Base-by-base conservation (phyloP, 345 rosid species). In the Boechera retrofracta region DNA sequence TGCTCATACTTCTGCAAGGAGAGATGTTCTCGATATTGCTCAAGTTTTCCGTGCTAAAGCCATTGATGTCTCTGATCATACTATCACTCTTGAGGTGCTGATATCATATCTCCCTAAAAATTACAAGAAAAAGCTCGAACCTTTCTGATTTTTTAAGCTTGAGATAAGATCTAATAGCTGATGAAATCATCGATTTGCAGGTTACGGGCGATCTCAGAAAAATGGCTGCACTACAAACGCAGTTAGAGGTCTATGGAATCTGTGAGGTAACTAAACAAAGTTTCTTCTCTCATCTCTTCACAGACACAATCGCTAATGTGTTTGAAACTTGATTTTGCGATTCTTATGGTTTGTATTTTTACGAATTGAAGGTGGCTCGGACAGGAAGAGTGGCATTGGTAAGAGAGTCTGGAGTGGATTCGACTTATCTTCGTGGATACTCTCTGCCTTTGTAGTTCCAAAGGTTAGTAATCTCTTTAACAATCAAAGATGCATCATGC, bases 361-460 rank as follows among this genome's bases (percentile, higher is more conserved):
- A 63, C 5, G 12, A 64, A 49, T 5, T 81, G 86, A 85, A 89
- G 94, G 91, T 89, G 85, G 90, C 91, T 39, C 78, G 90, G 78
- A 89, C 90, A 0, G 91, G 94, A 71, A 87, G 94, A 78, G 85
- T 87, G 42, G 94, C 94, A 26, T 51, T 89, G 82, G 89, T 82
- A 72, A 79, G 91, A 61, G 94, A 89, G 82, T 89, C 88, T 5
- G 91, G 90, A 51, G 90, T 87, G 76, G 94, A 89, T 75, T 89
- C 94, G 24, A 81, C 91, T 2, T 82, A 78, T 66, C 87, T 87
- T 21, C 88, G 88, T 4, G 89, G 91, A 82, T 87, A 64, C 74
- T 75, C 91, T 64, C 88, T 87, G 59, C 90, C 94, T 38, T 45
- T 83, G 59, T 89, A 77, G 76, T 75, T 49, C 31, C 44, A 64